Evolutionary conservation across 495 filamentous ascomycete genomes (phyloP), one percentile per base, ranked within the genome.

Genomic region (Aspergillus nanangensis): DNA sequence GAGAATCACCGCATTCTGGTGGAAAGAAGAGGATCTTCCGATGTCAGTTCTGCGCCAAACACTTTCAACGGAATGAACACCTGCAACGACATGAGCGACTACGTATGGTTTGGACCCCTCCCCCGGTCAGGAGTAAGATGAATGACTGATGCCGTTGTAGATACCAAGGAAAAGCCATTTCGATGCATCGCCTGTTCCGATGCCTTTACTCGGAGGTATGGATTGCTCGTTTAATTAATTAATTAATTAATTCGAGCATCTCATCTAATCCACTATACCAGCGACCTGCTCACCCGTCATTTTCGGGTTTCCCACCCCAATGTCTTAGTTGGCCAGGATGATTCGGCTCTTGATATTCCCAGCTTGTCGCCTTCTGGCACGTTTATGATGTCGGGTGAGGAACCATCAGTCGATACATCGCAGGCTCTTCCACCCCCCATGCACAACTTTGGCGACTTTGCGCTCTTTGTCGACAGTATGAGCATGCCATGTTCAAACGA

Each of bases 101-200:
- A 24, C 61, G 59, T 62, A 31, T 18, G 57, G 2, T 5, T 4
- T 3, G 10, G 2, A 18, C 9, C 10, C 36, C 14, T 38, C n/a
- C n/a, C n/a, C n/a, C n/a, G n/a, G n/a, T n/a, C n/a, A n/a, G n/a
- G n/a, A n/a, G n/a, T n/a, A n/a, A n/a, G n/a, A 8, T 38, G 9
- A 4, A 34, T 15, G 31, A 11, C 18, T 13, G 9, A 15, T 4
- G 11, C 21, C 11, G n/a, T 4, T 1, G 3, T 8, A 39, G 55
- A 61, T 32, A 61, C 57, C 21, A 53, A 58, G 8, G 58, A 61
- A 40, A 61, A 51, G 41, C 58, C 58, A 9, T 61, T 61, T 42
- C 22, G 21, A 13, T 53, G 50, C 39, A 33, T 34, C 3, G 18
- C 21, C 19, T 48, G 38, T 10, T 40, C 40, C 5, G 18, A 4